Evolutionary conservation across 352 stramenopile species (phyloP), one percentile per base, ranked within the genome.

Genomic region (Phytophthora colocasiae): DNA sequence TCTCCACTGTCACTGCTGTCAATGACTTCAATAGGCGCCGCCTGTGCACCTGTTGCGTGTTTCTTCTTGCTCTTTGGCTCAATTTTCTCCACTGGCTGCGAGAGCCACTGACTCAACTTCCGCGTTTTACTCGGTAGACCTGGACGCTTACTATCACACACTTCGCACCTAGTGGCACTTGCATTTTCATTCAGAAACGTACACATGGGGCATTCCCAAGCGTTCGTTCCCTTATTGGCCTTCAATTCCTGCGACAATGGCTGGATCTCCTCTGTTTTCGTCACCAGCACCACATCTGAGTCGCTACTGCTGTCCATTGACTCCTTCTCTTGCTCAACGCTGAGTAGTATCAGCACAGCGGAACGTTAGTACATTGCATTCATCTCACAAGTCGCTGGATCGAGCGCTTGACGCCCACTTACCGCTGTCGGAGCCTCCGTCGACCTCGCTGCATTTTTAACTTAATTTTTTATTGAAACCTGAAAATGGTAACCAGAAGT

Each of bases 21-120:
- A 55, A 81, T 78, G 10, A 63, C 29, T 31, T 88, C 64, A 36
- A 69, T 39, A n/a, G 38, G 44, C 27, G 58, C 43, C 3, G 27
- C 12, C 19, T 24, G 43, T 45, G 17, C 11, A 11, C 44, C 54
- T 14, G n/a, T 63, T 26, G 43, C 12, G 6, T 46, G 45, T 14
- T 62, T 65, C 15, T 63, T 45, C 17, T 40, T 56, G 22, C 31
- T 57, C 19, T 71, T 61, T 15, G 34, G 41, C 50, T 65, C 26
- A 34, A 22, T 45, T n/a, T 41, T 69, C 4, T 58, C 27, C 22
- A 60, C 17, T 62, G 61, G 66, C n/a, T 77, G 66, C 12, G 63
- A 71, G 6, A 84, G 74, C 74, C 76, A 83, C 31, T 87, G 73
- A 17, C 75, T 64, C 40, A 87, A 51, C 32, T 78, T 83, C 44